Evolutionary conservation across 331 rosid genomes (phyloP), one percentile per base, ranked within the genome.

Genomic region (Erythrophleum ivorense): DNA sequence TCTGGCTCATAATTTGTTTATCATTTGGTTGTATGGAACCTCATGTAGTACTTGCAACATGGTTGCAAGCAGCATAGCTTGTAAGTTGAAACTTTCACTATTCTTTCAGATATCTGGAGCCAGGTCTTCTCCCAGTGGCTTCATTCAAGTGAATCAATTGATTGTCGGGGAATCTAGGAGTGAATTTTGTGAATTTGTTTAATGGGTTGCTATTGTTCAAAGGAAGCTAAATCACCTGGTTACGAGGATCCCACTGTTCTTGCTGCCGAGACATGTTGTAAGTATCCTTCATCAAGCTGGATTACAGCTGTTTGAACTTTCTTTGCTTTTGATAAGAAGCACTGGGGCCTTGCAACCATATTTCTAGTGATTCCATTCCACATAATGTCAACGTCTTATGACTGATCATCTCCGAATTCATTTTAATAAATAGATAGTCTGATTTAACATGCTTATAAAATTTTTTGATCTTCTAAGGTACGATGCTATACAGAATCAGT

Each of bases 191-290:
- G 62, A 71, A 78, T 86, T 49, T 74, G 40, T 75, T 76, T 68
- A 71, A 96, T 96, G 99, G 98, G 99, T 70, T 91, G 98, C 85
- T 68, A 0, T 85, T 40, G 5, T 36, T 90, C 98, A 40, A 89
- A 92, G 88, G 65, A 78, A 84, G 72, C 24, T 19, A 53, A 82
- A 68, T 49, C 73, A 6, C 95, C 82, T 6, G 93, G 93, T 54
- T 90, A 89, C 24, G 99, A 93, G 82, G 89, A 96, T 13, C 94
- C 97, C 11, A 24, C 78, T 2, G 72, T 88, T 88, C 97, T 96
- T 76, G 93, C 98, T 19, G 89, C 98, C 16, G 97, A 78, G 85
- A 96, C 98, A 60, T 97, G 92, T 49, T 96, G 99, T 96, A 85
- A 93, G 96, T 89, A 75, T 75, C 84, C 87, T 50, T 82, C 84